Evolutionary conservation across 768 basidiomycete genomes (phyloP), one percentile per base, ranked within the genome.

Genomic region (Dioszegia hungarica): DNA sequence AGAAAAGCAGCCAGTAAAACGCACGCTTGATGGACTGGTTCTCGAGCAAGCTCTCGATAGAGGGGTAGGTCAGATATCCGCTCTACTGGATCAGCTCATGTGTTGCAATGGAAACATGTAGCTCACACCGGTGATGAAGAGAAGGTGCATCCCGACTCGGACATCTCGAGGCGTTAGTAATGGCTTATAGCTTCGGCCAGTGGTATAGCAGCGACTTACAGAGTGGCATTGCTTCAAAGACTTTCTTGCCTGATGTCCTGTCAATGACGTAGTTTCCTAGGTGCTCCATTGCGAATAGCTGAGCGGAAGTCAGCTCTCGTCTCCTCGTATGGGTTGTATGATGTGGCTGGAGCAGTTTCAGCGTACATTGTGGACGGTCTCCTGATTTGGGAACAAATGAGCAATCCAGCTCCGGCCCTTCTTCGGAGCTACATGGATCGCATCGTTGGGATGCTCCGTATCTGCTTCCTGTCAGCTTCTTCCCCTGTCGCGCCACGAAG

Each of bases 151-250:
- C 6, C 73, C 63, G 17, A 68, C 59, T 51, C 59, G 49, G 3
- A 65, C 60, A 43, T 73, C 70, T 72, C 9, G 11, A 28, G 19
- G n/a, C 19, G 8, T 46, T 20, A 46, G 22, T 25, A 22, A 12
- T 29, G 19, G 15, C 36, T 4, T 8, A 15, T 38, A 3, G 22
- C 49, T 24, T 9, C 3, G 11, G 12, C n/a, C n/a, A n/a, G 2
- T 5, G 34, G 49, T 20, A 22, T 11, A 33, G 14, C 14, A 3
- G 5, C 20, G 9, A 59, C 70, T 48, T 36, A 67, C 70, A 87
- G 40, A 88, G 78, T 0, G 87, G 87, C 87, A 88, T 88, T 29
- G 79, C 80, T 77, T 88, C 87, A 56, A 87, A 88, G 57, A 85
- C 79, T 65, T 79, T 80, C 67, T 83, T 77, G 0, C 75, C 76